phyloP scores from a whole-genome alignment of 306 rosid genomes.

The Cicer cuneatum region DNA sequence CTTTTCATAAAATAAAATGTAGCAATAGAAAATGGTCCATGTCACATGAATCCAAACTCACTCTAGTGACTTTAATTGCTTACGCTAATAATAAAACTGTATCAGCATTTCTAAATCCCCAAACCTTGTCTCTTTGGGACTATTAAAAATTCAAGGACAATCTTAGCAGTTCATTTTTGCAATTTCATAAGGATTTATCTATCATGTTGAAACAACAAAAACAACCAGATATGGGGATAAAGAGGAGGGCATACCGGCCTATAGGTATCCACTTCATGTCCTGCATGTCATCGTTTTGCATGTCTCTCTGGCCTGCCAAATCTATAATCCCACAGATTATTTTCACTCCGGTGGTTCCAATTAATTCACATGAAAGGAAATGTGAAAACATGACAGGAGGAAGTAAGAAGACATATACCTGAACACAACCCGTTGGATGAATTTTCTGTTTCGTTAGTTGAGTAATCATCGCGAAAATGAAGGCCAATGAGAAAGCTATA shows the following conservation, averaged over 20 bases:
- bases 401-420: conserved; percentile 44
- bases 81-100: conserved; percentile 35
- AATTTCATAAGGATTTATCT: conserved; percentile 19
- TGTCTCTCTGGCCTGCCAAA: conserved; percentile 50
- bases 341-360: conserved; percentile 10
- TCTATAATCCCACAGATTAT: conserved; percentile 25
- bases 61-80: conserved; percentile 33
- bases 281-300: conserved; percentile 46
- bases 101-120: conserved; percentile 15
- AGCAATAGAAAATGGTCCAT: conserved; percentile 22
- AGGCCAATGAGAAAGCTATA: conserved; percentile 64
- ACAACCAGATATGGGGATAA: conserved; percentile 12
- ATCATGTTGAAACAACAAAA: conserved; percentile 25
- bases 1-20: conserved; percentile 32
- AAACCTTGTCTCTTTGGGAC: conserved; percentile 14
- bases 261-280: conserved; percentile 51
- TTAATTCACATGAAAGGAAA: conserved; percentile 20
- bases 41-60: conserved; percentile 28
- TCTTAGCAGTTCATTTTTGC: conserved; percentile 24
- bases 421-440: conserved; percentile 37
- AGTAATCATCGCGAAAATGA: conserved; percentile 55
- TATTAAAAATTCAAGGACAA: conserved; percentile 1
- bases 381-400: conserved; percentile 19
- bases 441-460: conserved; percentile 45
- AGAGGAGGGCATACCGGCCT: conserved; percentile 53